Conservation (phyloP, 2,329 filamentous ascomycete species). For the Penicillium sp. region DNA sequence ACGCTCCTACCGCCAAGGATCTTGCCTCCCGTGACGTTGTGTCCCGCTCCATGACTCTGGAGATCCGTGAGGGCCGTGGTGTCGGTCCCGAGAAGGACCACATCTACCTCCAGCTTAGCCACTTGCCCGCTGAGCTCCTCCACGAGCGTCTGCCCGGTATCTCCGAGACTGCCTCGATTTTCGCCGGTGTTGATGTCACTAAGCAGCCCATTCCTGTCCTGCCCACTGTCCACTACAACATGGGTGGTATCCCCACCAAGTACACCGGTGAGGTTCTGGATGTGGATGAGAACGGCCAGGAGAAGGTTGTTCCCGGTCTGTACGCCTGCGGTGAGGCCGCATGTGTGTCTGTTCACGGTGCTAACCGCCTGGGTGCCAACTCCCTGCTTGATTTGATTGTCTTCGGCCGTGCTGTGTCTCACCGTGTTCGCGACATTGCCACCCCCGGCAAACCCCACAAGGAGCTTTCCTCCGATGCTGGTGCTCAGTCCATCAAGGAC, state of each 20-base stretch:
- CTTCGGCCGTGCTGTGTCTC: conserved; percentile 94
- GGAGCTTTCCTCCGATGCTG: conserved; percentile 79
- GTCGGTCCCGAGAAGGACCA: conserved; percentile 97
- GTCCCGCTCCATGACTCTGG: conserved; percentile 95
- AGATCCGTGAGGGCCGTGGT: conserved; percentile 96
- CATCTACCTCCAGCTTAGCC: conserved; percentile 96
- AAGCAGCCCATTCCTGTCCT: conserved; percentile 97
- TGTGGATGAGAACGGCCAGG: conserved; percentile 78
- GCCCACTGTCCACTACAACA: conserved; percentile 98
- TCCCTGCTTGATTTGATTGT: conserved; percentile 96
- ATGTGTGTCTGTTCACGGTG: conserved; percentile 96
- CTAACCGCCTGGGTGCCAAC: conserved; percentile 97
- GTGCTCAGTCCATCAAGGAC: conserved; percentile 79
- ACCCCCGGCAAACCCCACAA: conserved; percentile 77
- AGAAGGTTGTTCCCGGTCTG: conserved; percentile 90
- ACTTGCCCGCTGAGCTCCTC: conserved; percentile 86
- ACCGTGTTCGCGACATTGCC: conserved; percentile 95
- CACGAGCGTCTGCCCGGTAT: conserved; percentile 97
- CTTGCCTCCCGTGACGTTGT: conserved; percentile 94
- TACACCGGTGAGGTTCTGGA: conserved; percentile 97
- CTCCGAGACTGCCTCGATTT: conserved; percentile 96
- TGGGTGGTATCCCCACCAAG: conserved; percentile 97
- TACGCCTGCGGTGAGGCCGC: conserved; percentile 97
- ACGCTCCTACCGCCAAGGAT: conserved; percentile 97
- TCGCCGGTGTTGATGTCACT: conserved; percentile 92